Conservation (phyloP, 2,329 filamentous ascomycete genomes). For the Emmonsiellopsis sp. region DNA sequence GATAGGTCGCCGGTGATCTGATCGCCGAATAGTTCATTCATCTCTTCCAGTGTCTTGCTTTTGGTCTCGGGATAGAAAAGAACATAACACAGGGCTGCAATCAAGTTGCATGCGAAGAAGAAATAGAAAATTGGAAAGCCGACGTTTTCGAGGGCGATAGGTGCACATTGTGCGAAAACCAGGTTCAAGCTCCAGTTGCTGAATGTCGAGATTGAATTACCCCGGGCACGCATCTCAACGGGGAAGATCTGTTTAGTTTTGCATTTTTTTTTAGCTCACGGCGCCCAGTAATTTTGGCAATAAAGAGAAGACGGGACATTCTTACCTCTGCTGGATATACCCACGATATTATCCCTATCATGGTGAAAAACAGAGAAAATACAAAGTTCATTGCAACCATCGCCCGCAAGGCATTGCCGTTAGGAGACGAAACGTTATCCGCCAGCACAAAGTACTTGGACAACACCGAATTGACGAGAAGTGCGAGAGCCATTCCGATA, state of each 20-base stretch:
- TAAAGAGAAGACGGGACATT: no score
- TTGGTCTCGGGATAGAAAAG: constrained; percentile 48
- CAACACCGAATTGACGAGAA: no score
- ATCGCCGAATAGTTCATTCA: constrained; percentile 48
- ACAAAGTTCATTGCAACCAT: no score
- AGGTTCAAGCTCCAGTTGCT: constrained; percentile 39
- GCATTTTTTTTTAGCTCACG: no score
- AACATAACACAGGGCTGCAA: constrained; percentile 37
- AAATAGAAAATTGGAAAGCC: constrained; percentile 31
- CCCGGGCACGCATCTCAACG: constrained; percentile 48
- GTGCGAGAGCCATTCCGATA: no score
- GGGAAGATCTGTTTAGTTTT: constrained; percentile 9
- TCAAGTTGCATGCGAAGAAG: constrained; percentile 39
- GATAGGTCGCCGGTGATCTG: constrained; percentile 1
- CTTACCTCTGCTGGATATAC: no score
- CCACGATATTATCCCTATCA: no score
- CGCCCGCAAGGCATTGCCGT: no score
- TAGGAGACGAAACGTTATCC: no score
- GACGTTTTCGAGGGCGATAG: constrained; percentile 23
- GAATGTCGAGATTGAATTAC: constrained; percentile 32
- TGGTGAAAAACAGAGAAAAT: no score
- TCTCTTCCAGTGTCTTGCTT: constrained; percentile 46
- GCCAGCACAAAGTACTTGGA: no score
- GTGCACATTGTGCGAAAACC: constrained; percentile 42
- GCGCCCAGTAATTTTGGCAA: no score